Evolutionary conservation across 345 rosid species (phyloP), one percentile per base, ranked within the genome.

Genomic region (Noccaea bulbosa): DNA sequence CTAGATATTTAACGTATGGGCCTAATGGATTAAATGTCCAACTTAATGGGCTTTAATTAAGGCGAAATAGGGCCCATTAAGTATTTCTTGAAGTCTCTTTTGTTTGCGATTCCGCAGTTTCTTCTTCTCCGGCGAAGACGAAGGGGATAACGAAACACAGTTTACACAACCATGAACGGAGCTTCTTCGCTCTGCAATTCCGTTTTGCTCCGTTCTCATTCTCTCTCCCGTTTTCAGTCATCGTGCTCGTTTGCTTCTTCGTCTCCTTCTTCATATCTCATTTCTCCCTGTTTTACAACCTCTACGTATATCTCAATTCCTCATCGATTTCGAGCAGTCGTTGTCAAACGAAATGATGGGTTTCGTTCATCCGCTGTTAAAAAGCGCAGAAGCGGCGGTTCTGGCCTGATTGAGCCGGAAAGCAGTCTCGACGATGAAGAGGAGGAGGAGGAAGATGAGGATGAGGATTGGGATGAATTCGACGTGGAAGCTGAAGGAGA

Each of bases 401-500:
- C 57, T 0, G 45, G 35, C 9, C 27, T 70, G 1, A 20, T 57
- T 52, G 77, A 76, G n/a, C 49, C 14, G 51, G 74, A 63, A 40
- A 27, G 4, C 41, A 84, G 27, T 4, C 47, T 10, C 27, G 27
- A 34, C 6, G 77, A 32, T 9, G 67, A 35, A 24, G 67, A 34
- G 0, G 59, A 70, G 30, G 78, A 51, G 0, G 85, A 65, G 4
- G 85, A 65, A 8, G 83, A 77, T 1, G 84, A 60, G 0, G 49
- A 75, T 8, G 87, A 78, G 0, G 81, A 74, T 69, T 72, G 75
- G 63, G 80, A 17, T 17, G 80, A 72, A 1, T 63, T 62, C n/a
- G 79, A 70, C 10, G 77, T 16, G 17, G 82, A 68, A 1, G 83
- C 3, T 5, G 80, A 72, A 9, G 80, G 20, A 16, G 86, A 69